phyloP scores from a whole-genome alignment of 2,329 filamentous ascomycete genomes.

The Scytalidium sp. region DNA sequence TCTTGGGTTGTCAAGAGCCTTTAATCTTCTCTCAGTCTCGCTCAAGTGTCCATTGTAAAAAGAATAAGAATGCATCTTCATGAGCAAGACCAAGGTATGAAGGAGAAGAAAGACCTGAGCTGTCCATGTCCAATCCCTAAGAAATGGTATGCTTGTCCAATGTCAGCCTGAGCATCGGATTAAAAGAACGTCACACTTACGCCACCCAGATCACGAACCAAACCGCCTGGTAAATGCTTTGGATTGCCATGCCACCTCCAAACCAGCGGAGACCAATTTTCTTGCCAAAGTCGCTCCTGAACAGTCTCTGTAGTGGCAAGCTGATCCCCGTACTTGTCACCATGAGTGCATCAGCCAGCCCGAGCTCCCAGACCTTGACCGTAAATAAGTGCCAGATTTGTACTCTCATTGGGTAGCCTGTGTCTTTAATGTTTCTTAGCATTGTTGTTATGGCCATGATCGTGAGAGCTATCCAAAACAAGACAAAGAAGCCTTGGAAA shows the following conservation, averaged over 20 bases:
- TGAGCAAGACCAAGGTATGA: conserved; percentile 86
- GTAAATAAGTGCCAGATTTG: conserved; percentile 88
- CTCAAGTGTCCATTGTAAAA: conserved; percentile 97
- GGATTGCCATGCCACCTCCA: conserved; percentile 72
- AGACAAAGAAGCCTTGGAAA: conserved; percentile 94
- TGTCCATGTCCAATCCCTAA: conserved; percentile 92
- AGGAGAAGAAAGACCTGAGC: conserved; percentile 92
- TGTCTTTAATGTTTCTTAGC: conserved; percentile 90
- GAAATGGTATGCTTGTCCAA: conserved; percentile 65
- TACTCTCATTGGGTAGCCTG: conserved; percentile 79
- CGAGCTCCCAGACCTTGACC: conserved; percentile 84
- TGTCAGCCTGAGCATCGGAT: conserved; percentile 16
- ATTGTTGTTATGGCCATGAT: conserved; percentile 98
- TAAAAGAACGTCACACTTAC: conserved; percentile 32
- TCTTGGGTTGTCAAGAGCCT: conserved; percentile 74
- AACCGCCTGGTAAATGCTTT: conserved; percentile 73
- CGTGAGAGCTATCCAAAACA: conserved; percentile 95
- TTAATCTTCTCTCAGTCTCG: conserved; percentile 78
- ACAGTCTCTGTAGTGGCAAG: conserved; percentile 70
- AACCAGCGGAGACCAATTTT: conserved; percentile 66
- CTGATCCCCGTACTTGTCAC: conserved; percentile 69
- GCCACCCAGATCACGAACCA: conserved; percentile 85
- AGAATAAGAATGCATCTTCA: conserved; percentile 99
- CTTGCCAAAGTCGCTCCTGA: conserved; percentile 49
- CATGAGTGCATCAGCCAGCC: conserved; percentile 81